A percentile compares a stretch with the other conserved stretches of the same genome.
These are phyloP conservation scores for Phytophthora agathidicida DNA, from an alignment of 352 stramenopile species.

Conservation along the genomic window DNA sequence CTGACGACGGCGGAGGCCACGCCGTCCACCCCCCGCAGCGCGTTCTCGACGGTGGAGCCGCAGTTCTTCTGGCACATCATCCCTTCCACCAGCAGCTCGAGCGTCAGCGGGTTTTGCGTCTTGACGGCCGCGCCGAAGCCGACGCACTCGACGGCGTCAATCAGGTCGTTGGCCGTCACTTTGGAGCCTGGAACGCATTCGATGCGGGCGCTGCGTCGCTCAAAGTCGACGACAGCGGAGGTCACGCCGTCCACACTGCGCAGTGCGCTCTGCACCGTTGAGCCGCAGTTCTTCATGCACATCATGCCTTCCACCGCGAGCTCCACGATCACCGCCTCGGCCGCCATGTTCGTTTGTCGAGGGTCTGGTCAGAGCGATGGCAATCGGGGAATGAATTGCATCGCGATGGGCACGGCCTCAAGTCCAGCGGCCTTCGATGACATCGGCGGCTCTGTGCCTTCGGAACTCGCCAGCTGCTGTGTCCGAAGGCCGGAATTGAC, in stretches of 20 bases:
- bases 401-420: neutral
- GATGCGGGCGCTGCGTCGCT: constrained; percentile 64
- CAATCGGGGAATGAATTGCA: constrained; percentile 24
- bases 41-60: constrained; percentile 90
- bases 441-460: constrained; percentile 9
- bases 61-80: constrained; percentile 97
- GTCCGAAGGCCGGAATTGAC: constrained; percentile 1
- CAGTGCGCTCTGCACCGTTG: constrained; percentile 85
- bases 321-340: constrained; percentile 38
- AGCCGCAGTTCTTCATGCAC: constrained; percentile 96
- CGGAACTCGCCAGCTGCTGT: constrained; percentile 18
- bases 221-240: constrained; percentile 70
- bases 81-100: constrained; percentile 87
- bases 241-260: constrained; percentile 65
- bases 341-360: constrained; percentile 16
- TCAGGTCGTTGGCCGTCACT: constrained; percentile 51
- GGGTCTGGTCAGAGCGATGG: neutral
- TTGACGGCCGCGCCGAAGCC: constrained; percentile 76
- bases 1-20: constrained; percentile 71
- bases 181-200: constrained; percentile 48
- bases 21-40: constrained; percentile 76
- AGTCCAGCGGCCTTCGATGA: neutral
- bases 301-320: constrained; percentile 94
- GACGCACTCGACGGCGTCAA: constrained; percentile 78
- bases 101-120: constrained; percentile 20